A percentile compares a stretch with the other conserved stretches of the same genome.
Conservation (phyloP, 2,329 filamentous ascomycete genomes). For the Botrytis elliptica region DNA sequence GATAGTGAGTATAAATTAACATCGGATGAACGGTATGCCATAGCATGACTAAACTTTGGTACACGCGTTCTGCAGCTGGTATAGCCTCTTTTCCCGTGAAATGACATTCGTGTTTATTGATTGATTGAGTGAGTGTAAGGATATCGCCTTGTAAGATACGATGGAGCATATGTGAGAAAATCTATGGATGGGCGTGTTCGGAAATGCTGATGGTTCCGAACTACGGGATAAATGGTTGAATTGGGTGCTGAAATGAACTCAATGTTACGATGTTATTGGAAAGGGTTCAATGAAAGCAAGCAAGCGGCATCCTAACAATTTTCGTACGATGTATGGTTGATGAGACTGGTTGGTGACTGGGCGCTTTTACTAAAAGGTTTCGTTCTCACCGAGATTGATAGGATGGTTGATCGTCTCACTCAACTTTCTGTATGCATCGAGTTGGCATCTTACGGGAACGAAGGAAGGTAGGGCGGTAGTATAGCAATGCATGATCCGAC, state of each 20-base stretch:
- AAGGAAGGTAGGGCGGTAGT: constrained; percentile 7
- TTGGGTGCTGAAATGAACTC: neutral
- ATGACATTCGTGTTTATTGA: neutral
- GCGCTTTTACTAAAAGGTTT: neutral
- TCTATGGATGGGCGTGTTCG: neutral
- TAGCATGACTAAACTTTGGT: neutral
- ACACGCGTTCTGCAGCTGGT: neutral
- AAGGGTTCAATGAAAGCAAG: neutral
- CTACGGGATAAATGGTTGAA: constrained; percentile 6
- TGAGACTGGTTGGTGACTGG: neutral
- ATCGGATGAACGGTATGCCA: constrained; percentile 12
- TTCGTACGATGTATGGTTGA: constrained; percentile 8
- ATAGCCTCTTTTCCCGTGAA: neutral
- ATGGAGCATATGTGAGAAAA: constrained; percentile 1
- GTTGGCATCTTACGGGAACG: constrained; percentile 9
- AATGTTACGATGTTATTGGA: constrained; percentile 11
- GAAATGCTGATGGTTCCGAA: constrained; percentile 14
- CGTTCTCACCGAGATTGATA: constrained; percentile 14
- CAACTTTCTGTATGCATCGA: neutral
- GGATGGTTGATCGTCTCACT: neutral
- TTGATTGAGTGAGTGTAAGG: neutral
- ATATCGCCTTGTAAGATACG: constrained; percentile 3
- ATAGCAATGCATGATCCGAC: neutral
- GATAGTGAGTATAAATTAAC: neutral
- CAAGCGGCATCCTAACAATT: constrained; percentile 2